phyloP scores from a whole-genome alignment of 2,329 filamentous ascomycete genomes.

The Clarireedia sp. region DNA sequence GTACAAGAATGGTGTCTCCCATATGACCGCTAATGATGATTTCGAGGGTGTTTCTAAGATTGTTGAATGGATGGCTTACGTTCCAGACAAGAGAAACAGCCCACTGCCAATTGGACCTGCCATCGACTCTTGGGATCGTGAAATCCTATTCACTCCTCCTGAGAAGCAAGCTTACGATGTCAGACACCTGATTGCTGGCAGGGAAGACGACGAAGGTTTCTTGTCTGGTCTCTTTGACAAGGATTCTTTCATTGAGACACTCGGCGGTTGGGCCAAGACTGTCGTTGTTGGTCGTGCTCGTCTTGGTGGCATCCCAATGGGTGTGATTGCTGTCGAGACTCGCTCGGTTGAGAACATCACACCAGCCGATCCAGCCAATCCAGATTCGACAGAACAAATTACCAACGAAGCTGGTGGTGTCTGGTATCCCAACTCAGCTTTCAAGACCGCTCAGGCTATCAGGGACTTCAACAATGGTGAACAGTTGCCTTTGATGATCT shows the following conservation, averaged over 20 bases:
- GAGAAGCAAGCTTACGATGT: conserved; percentile 83
- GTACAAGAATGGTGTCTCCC: conserved; percentile 99
- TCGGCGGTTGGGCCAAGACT: conserved; percentile 94
- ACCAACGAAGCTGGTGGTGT: conserved; percentile 94
- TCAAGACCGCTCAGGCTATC: conserved; percentile 98
- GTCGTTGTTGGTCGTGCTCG: conserved; percentile 95
- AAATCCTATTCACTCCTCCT: conserved; percentile 72
- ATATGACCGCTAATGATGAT: conserved; percentile 96
- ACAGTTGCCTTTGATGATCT: conserved; percentile 96
- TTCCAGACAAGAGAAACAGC: conserved; percentile 89
- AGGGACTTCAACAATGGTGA: conserved; percentile 99
- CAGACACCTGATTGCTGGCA: conserved; percentile 84
- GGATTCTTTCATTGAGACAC: conserved; percentile 91
- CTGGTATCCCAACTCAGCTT: conserved; percentile 99
- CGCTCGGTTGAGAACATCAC: conserved; percentile 94
- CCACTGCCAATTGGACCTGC: conserved; percentile 88
- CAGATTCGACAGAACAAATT: conserved; percentile 95
- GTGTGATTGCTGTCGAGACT: conserved; percentile 95
- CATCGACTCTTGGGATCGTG: conserved; percentile 84
- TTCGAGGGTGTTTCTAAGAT: conserved; percentile 98
- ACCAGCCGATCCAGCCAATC: conserved; percentile 93
- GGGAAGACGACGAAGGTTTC: conserved; percentile 72
- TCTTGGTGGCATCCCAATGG: conserved; percentile 93
- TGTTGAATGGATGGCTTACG: conserved; percentile 94
- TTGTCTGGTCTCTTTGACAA: conserved; percentile 90